These are phyloP conservation scores for Abelmoschus esculentus DNA, from an alignment of 345 rosid species.

Conservation along the genomic window DNA sequence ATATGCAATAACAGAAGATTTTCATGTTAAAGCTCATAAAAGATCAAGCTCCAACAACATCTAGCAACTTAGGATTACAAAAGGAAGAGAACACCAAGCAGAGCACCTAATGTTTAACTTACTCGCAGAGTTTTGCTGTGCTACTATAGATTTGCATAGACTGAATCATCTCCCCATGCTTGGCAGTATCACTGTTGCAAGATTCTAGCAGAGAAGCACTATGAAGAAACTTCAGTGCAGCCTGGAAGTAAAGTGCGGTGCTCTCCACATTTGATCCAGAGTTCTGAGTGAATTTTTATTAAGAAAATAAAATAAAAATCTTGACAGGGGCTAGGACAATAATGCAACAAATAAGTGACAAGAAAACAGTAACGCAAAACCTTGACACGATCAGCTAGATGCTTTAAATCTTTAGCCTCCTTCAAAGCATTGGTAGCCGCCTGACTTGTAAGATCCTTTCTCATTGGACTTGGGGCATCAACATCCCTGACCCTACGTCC, in stretches of 20 bases:
- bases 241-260: conserved; percentile 80
- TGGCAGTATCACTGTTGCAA: conserved; percentile 52
- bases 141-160: conserved; percentile 61
- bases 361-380: conserved; percentile 25
- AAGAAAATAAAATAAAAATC: neutral
- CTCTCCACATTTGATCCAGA: conserved; percentile 52
- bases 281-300: conserved; percentile 36
- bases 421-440: conserved; percentile 63
- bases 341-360: neutral
- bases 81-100: conserved; percentile 3
- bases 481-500: conserved; percentile 44
- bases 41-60: neutral
- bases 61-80: conserved; percentile 5
- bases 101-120: conserved; percentile 28
- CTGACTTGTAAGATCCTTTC: conserved; percentile 59
- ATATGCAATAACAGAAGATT: neutral
- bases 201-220: conserved; percentile 75
- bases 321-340: neutral
- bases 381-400: conserved; percentile 91
- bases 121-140: conserved; percentile 97
- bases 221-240: conserved; percentile 88
- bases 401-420: conserved; percentile 94
- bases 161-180: conserved; percentile 62
- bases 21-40: neutral
- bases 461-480: conserved; percentile 60